These are phyloP conservation scores for Lignosus rhinocerotis DNA, from an alignment of 1,284 basidiomycete genomes.

Conservation along the genomic window DNA sequence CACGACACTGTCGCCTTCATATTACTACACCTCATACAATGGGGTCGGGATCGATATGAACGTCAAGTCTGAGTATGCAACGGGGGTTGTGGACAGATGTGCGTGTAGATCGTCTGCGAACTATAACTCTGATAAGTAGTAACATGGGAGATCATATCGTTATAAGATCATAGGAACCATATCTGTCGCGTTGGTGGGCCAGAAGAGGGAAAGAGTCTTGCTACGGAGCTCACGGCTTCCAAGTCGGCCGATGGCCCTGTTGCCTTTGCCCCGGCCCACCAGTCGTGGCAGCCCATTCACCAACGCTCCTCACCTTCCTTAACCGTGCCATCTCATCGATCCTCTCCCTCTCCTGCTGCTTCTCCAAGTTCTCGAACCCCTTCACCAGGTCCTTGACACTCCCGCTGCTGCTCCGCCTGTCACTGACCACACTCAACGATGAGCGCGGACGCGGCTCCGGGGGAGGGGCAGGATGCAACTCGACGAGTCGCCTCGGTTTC, in stretches of 20 bases:
- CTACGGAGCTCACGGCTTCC: conserved; percentile 23
- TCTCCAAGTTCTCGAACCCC: conserved; percentile 57
- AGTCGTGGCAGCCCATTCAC: conserved; percentile 25
- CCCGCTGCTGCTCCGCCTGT: conserved; percentile 55
- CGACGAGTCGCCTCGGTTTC: conserved; percentile 51
- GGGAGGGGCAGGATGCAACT: conserved; percentile 52
- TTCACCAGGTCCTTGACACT: conserved; percentile 71
- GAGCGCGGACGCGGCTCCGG: conserved; percentile 28
- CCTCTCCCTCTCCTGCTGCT: conserved; percentile 27
- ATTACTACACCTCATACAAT: conserved; percentile 10
- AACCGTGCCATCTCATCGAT: conserved; percentile 24
- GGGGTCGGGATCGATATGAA: not conserved
- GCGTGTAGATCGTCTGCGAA: not conserved
- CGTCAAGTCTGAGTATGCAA: not conserved
- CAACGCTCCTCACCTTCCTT: conserved; percentile 28
- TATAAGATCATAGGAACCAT: not conserved
- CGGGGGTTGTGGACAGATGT: not conserved
- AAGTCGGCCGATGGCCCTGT: conserved; percentile 20
- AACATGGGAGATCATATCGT: not conserved
- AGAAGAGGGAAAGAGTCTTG: too few relatives aligned
- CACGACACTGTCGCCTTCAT: conserved; percentile 8
- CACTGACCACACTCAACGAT: conserved; percentile 32
- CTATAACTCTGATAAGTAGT: not conserved
- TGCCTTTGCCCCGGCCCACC: conserved; percentile 2
- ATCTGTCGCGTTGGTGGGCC: not conserved